Percentiles rank a stretch among this genome's conserved stretches.
These are phyloP conservation scores for Cryphonectria japonica DNA, from an alignment of 2,329 filamentous ascomycete genomes.

Conservation along the genomic window DNA sequence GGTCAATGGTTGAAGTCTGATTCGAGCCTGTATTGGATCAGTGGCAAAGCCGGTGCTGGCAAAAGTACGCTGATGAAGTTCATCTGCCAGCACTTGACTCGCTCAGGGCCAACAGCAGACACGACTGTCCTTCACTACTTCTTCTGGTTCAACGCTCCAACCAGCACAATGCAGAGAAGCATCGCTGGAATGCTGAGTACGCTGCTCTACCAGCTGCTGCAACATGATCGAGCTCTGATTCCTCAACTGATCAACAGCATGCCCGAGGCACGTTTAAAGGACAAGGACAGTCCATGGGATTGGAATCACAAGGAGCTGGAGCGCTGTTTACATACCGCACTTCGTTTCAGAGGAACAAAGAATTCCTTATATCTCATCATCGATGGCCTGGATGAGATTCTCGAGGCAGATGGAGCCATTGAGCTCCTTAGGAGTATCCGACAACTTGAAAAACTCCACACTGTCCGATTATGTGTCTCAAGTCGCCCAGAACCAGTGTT, in stretches of 20 bases:
- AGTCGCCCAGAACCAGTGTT: not conserved
- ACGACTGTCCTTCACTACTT: not conserved
- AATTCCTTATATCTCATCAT: not conserved
- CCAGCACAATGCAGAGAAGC: not conserved
- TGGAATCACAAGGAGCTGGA: not conserved
- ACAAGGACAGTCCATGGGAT: not conserved
- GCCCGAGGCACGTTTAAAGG: not conserved
- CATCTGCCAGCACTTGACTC: not conserved
- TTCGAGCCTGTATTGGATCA: slow-evolving; percentile 8
- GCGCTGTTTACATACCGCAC: not conserved
- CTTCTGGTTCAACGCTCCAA: not conserved
- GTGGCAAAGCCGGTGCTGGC: slow-evolving; percentile 13
- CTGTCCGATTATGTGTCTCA: not conserved
- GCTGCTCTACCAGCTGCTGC: not conserved
- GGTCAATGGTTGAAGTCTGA: slow-evolving; percentile 11
- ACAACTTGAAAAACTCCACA: not conserved
- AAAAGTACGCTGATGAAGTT: slow-evolving; percentile 14
- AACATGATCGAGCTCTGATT: not conserved
- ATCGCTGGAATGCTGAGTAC: not conserved
- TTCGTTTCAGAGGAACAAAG: not conserved
- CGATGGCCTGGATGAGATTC: not conserved
- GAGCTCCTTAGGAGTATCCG: not conserved
- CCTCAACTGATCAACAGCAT: not conserved
- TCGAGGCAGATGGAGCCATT: not conserved
- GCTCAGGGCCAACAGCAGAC: not conserved